Percentiles rank a stretch among this genome's conserved stretches.
Conservation (phyloP, 108 stramenopile species). For the Nannochloropsis salina region DNA sequence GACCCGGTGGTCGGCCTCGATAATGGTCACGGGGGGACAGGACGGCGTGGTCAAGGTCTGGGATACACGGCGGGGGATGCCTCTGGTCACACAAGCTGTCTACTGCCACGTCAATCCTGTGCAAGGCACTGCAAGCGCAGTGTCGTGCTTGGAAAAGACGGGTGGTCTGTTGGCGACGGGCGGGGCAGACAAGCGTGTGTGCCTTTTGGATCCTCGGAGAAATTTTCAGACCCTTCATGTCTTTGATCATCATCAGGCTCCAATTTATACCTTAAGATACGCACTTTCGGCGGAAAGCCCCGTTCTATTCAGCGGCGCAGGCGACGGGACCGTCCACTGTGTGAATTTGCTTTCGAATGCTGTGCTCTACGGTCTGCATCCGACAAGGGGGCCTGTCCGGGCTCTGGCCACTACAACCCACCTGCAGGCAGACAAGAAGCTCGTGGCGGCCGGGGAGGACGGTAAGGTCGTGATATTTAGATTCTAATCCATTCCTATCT, state of each 20-base stretch:
- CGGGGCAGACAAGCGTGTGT: background rate
- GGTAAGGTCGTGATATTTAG: slow-evolving; percentile 7
- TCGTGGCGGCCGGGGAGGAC: background rate
- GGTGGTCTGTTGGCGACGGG: slow-evolving; percentile 13
- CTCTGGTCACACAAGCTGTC: background rate
- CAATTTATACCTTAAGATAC: slow-evolving; percentile 1
- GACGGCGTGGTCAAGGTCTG: background rate
- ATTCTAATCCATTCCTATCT: background rate
- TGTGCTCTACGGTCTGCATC: background rate
- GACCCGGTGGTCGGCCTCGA: slow-evolving; percentile 8
- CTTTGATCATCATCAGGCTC: slow-evolving; percentile 9
- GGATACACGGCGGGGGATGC: background rate
- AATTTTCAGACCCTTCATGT: background rate
- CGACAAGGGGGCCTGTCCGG: background rate
- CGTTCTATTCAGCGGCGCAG: background rate
- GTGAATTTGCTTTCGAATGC: background rate
- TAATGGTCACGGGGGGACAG: background rate
- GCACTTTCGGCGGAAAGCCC: background rate
- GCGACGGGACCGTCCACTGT: background rate
- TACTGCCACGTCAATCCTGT: background rate
- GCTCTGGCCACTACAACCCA: background rate
- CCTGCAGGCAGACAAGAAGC: background rate
- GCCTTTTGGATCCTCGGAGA: background rate
- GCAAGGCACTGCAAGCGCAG: background rate
- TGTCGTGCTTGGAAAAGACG: slow-evolving; percentile 15